Base-by-base conservation (phyloP, 805 yeast species). In the Kodamaea hsintzibuensis region DNA sequence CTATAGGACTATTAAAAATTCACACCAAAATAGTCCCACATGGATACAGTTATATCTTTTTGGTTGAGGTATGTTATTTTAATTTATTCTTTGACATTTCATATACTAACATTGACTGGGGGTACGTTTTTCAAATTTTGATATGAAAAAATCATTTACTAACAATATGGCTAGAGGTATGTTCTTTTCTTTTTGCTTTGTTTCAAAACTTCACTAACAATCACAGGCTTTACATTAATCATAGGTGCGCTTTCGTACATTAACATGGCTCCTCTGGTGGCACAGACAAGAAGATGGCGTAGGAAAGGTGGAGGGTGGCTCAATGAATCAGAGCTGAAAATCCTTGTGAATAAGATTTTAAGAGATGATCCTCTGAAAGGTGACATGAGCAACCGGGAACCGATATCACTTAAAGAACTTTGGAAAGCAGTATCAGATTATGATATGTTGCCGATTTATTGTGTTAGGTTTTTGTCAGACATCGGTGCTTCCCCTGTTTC, bases 1-100 rank as follows among this genome's bases (percentile, higher is more conserved):
- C 68, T 0, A 81, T 75, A 56, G 90, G 83, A 1, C 66, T 85
- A 40, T 71, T 84, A 49, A 75, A 74, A 52, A 69, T 85, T 67
- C 51, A 55, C 33, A 62, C 65, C 17, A 13, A 10, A 2, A 27
- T 47, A 1, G 42, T 60, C 6, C 48, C 51, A 13, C 58, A 62
- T 14, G 66, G 68, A 22, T 65, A 68, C 68, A 58, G 62, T 30
- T 65, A 67, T 66, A 57, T 65, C 16, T 65, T 65, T 40, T 42
- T 65, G 16, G 53, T 65, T 14, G 69, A 65, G 69, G 69, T 3
- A n/a, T 56, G 14, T 46, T 64, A 50, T 9, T 30, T 9, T 5
- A 30, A 30, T 5, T 8, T 30, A 2, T 30, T 30, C 35, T 30
- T 10, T 9, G 35, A 9, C 35, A 7, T 30, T 12, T 30, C 35